Percentiles rank a stretch among this genome's conserved stretches.
Evolutionary conservation across 352 stramenopile species (phyloP).

Genomic region (Thraustochytrium sp.): DNA sequence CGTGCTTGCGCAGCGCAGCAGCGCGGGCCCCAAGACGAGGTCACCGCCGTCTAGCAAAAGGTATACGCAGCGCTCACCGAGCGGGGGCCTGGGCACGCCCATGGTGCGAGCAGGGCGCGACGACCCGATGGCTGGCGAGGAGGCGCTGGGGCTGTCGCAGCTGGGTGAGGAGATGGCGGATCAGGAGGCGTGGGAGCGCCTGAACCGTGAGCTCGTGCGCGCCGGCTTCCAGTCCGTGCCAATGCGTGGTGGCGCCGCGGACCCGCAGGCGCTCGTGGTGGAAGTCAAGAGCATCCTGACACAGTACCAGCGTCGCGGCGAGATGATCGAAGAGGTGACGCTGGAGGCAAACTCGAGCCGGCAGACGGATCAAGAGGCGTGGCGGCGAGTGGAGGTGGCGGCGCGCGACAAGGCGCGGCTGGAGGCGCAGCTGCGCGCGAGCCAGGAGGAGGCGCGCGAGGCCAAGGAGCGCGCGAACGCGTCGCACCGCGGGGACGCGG

Average conservation of each 20-base stretch:
- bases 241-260: not conserved
- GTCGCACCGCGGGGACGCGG: not conserved
- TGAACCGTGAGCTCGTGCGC: slow-evolving; percentile 6
- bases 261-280: not conserved
- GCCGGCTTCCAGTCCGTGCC: not conserved
- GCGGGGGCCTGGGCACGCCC: too few relatives aligned
- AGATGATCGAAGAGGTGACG: slow-evolving; percentile 37
- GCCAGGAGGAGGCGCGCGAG: not conserved
- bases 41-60: too few relatives aligned
- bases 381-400: not conserved
- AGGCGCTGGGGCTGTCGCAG: not conserved
- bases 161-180: not conserved
- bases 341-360: not conserved
- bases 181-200: not conserved
- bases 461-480: not conserved
- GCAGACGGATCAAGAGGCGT: not conserved
- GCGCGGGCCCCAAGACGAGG: too few relatives aligned
- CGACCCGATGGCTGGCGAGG: not conserved
- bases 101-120: not conserved
- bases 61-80: too few relatives aligned
- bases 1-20: too few relatives aligned
- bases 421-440: not conserved
- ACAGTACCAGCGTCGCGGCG: slow-evolving; percentile 1
- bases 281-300: not conserved
- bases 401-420: not conserved